Conservation (phyloP, 2,329 filamentous ascomycete genomes). For the Pseudohalonectria lignicola region DNA sequence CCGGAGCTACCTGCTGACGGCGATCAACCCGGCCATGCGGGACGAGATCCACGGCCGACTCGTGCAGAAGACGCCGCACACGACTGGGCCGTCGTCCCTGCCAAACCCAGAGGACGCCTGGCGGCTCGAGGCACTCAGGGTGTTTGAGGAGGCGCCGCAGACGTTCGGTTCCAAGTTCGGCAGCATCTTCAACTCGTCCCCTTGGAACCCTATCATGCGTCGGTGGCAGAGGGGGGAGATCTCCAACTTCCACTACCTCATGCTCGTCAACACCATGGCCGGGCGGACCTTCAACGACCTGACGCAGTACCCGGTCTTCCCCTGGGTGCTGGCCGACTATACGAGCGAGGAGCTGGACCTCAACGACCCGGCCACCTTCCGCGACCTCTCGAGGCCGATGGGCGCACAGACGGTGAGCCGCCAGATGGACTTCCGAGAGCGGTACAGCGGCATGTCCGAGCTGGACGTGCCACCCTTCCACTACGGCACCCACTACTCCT, state of each 20-base stretch:
- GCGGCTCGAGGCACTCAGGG: conserved; percentile 77
- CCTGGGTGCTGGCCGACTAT: conserved; percentile 94
- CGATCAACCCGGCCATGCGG: conserved; percentile 60
- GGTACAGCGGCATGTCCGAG: conserved; percentile 80
- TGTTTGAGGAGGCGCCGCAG: conserved; percentile 46
- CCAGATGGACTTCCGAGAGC: conserved; percentile 69
- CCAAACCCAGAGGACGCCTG: conserved; percentile 80
- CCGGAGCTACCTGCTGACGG: conserved; percentile 84
- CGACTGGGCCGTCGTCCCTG: conserved; percentile 55
- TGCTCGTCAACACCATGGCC: conserved; percentile 97
- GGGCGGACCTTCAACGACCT: conserved; percentile 95
- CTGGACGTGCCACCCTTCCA: conserved; percentile 92
- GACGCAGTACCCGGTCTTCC: conserved; percentile 96
- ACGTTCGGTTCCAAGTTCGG: conserved; percentile 79
- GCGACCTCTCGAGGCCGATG: conserved; percentile 92
- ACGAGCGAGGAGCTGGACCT: conserved; percentile 87
- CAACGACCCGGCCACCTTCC: conserved; percentile 71
- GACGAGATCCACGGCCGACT: conserved; percentile 76
- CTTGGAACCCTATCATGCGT: conserved; percentile 74
- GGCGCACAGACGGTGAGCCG: conserved; percentile 73
- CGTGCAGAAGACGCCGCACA: conserved; percentile 68
- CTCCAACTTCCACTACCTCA: conserved; percentile 97
- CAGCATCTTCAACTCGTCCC: conserved; percentile 76
- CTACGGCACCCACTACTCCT: conserved; percentile 97
- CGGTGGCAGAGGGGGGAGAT: conserved; percentile 91